phyloP scores from a whole-genome alignment of 805 yeast species.

The Maudiozyma turicensis region DNA sequence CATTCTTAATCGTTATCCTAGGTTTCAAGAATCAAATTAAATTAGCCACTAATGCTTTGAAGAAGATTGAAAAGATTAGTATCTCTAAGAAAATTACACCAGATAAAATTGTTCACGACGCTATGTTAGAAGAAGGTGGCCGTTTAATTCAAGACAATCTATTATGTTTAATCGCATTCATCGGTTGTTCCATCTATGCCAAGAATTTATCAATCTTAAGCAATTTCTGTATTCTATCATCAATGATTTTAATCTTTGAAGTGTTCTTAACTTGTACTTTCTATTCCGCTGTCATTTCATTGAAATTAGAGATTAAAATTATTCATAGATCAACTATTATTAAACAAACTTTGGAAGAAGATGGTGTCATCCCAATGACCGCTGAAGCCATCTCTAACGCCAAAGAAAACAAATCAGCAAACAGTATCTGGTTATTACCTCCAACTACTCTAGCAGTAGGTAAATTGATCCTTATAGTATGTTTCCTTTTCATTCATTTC shows the following conservation, averaged over 20 bases:
- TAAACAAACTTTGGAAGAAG: slow-evolving; percentile 80
- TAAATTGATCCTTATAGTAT: slow-evolving; percentile 50
- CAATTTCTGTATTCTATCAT: slow-evolving; percentile 70
- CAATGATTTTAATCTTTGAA: slow-evolving; percentile 63
- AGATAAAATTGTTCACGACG: slow-evolving; percentile 25
- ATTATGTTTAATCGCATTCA: slow-evolving; percentile 60
- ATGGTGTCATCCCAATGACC: slow-evolving; percentile 67
- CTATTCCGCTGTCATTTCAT: slow-evolving; percentile 70
- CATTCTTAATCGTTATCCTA: slow-evolving; percentile 82
- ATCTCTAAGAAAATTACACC: slow-evolving; percentile 25
- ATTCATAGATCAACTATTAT: slow-evolving; percentile 75
- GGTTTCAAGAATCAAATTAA: slow-evolving; percentile 83
- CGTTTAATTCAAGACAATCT: slow-evolving; percentile 58
- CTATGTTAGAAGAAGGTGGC: slow-evolving; percentile 31
- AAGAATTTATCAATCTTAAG: slow-evolving; percentile 61
- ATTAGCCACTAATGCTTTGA: slow-evolving; percentile 52
- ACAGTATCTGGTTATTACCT: slow-evolving; percentile 21
- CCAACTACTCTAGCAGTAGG: slow-evolving; percentile 41
- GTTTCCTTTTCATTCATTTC: slow-evolving; percentile 53
- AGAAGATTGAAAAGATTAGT: slow-evolving; percentile 27
- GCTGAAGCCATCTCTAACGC: slow-evolving; percentile 57
- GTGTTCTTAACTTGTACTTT: slow-evolving; percentile 67
- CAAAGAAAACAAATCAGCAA: slow-evolving; percentile 13
- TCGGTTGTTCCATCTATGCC: slow-evolving; percentile 55
- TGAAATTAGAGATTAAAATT: slow-evolving; percentile 79